A percentile compares a stretch with the other conserved stretches of the same genome.
These are phyloP conservation scores for Penicillium alfredii DNA, from an alignment of 495 filamentous ascomycete species.

Conservation along the genomic window DNA sequence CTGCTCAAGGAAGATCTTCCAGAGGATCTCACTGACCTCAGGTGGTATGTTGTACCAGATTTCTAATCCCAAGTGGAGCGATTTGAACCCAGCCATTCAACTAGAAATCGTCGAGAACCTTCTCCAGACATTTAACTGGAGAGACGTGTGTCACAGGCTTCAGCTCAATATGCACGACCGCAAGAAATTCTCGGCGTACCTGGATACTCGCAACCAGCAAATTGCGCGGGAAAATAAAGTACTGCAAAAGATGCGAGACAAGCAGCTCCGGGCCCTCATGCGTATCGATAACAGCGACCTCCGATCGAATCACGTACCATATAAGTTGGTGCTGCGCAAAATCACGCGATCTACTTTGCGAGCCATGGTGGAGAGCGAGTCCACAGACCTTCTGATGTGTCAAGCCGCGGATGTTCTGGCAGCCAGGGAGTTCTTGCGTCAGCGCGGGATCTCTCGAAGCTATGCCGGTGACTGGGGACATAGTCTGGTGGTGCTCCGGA, in stretches of 20 bases:
- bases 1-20: background rate
- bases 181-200: conserved; percentile 6
- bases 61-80: conserved; percentile 26
- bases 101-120: conserved; percentile 33
- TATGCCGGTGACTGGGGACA: conserved; percentile 33
- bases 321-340: conserved; percentile 20
- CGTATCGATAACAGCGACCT: conserved; percentile 25
- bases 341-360: conserved; percentile 10
- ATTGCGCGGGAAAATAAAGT: conserved; percentile 21
- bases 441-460: conserved; percentile 17
- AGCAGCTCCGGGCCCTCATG: conserved; percentile 26
- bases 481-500: conserved; percentile 11
- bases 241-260: conserved; percentile 26
- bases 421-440: conserved; percentile 26
- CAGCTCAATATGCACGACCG: conserved; percentile 20
- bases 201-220: conserved; percentile 20
- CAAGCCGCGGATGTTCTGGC: conserved; percentile 19
- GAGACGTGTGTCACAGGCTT: conserved; percentile 15
- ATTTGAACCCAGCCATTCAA: conserved; percentile 29
- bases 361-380: conserved; percentile 3
- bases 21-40: background rate
- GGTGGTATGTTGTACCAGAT: conserved; percentile 1
- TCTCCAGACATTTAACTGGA: conserved; percentile 16
- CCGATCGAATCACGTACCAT: conserved; percentile 11
- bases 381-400: conserved; percentile 23